These are phyloP conservation scores for Suillus alpinus DNA, from an alignment of 768 basidiomycete genomes.

Conservation along the genomic window DNA sequence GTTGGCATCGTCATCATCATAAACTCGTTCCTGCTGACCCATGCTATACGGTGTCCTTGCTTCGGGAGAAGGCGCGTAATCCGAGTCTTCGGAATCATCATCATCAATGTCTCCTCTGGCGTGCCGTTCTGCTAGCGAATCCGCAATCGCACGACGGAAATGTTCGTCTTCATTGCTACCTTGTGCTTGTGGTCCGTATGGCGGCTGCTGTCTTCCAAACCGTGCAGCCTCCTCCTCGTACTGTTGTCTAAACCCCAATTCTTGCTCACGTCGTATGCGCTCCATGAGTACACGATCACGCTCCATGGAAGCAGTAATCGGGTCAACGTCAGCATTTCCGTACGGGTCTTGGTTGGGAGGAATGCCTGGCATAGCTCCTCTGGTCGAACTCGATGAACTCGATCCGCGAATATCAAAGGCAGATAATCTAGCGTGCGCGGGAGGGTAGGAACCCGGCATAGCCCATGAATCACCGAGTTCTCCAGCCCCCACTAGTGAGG, in stretches of 20 bases:
- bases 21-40: slow-evolving; percentile 41
- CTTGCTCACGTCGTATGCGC: slow-evolving; percentile 64
- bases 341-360: slow-evolving; percentile 31
- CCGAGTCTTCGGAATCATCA: slow-evolving; percentile 26
- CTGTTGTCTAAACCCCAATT: slow-evolving; percentile 59
- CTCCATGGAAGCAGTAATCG: slow-evolving; percentile 65
- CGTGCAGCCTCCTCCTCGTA: slow-evolving; percentile 42
- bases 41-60: slow-evolving; percentile 5
- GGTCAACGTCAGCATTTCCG: slow-evolving; percentile 41
- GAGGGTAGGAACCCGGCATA: slow-evolving; percentile 15
- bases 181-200: slow-evolving; percentile 3
- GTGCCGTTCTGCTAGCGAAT: slow-evolving; percentile 20
- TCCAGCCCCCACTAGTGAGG: slow-evolving; percentile 52
- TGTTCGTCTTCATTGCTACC: slow-evolving; percentile 56
- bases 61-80: slow-evolving; percentile 10
- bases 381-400: slow-evolving; percentile 14
- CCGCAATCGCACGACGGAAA: slow-evolving; percentile 41
- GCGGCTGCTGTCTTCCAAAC: slow-evolving; percentile 14
- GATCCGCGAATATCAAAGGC: slow-evolving; percentile 22
- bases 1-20: slow-evolving; percentile 86
- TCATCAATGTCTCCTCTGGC: slow-evolving; percentile 17
- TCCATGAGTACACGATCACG: slow-evolving; percentile 59
- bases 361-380: slow-evolving; percentile 14
- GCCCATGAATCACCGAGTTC: slow-evolving; percentile 5
- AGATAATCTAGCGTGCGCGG: slow-evolving; percentile 26